These are phyloP conservation scores for Colletotrichum trifolii DNA, from an alignment of 2,329 filamentous ascomycete genomes.

Conservation along the genomic window DNA sequence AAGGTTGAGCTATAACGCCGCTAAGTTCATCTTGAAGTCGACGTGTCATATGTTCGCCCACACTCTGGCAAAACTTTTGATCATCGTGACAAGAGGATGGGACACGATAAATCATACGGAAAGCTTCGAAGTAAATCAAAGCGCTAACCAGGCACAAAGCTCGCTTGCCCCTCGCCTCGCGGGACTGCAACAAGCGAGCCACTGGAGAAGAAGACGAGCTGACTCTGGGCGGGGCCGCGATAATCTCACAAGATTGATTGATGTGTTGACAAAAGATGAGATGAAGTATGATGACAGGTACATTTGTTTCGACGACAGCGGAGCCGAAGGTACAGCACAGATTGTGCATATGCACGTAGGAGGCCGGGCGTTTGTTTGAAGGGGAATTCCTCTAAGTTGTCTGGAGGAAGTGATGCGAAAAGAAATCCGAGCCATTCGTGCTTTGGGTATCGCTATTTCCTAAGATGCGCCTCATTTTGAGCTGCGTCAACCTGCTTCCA, in stretches of 20 bases:
- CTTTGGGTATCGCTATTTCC: conserved; percentile 7
- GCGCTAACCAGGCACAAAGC: not conserved
- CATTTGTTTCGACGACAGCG: not conserved
- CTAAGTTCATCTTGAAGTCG: conserved; percentile 17
- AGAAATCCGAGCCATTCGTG: conserved; percentile 1
- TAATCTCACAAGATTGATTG: conserved; percentile 21
- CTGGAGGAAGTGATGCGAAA: not conserved
- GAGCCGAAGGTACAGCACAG: too few species aligned
- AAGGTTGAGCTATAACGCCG: not conserved
- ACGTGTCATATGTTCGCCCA: conserved; percentile 2
- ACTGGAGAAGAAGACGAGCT: not conserved
- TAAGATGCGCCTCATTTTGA: conserved; percentile 26
- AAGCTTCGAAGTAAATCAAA: too few species aligned
- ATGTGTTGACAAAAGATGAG: conserved; percentile 3
- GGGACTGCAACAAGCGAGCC: conserved; percentile 21
- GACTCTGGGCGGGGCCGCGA: conserved; percentile 8
- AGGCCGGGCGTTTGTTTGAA: conserved; percentile 18
- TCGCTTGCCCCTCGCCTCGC: conserved; percentile 8
- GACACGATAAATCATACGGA: not conserved
- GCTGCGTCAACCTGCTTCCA: conserved; percentile 6
- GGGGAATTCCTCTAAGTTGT: not conserved
- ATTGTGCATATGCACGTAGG: too few species aligned
- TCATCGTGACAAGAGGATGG: not conserved
- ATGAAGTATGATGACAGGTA: conserved; percentile 22
- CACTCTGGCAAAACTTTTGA: not conserved